Evolutionary conservation across 106 monocot genomes (phyloP).

Genomic region (Vanilla planifolia): DNA sequence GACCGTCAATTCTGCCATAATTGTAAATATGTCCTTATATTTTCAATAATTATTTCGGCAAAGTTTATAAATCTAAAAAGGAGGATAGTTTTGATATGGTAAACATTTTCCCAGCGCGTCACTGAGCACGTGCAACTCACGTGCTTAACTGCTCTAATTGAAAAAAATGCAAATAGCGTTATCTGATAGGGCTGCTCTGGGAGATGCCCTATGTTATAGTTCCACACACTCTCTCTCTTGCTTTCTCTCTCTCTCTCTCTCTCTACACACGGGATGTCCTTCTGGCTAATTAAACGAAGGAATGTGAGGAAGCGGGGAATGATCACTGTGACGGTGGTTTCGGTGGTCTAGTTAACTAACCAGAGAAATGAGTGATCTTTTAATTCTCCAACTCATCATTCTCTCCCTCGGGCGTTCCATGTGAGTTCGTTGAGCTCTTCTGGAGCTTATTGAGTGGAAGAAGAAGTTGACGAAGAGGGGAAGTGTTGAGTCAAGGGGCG

Average conservation of each 20-base stretch:
- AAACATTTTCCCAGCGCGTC: no score
- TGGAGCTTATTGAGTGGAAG: background rate
- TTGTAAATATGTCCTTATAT: no score
- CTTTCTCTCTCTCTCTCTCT: background rate
- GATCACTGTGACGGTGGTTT: background rate
- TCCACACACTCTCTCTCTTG: background rate
- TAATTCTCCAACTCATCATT: background rate
- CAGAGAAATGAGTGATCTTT: background rate
- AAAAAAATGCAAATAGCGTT: no score
- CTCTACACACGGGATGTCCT: background rate
- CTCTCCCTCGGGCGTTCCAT: background rate
- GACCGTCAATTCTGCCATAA: no score
- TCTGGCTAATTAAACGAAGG: background rate
- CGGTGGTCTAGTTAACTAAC: background rate
- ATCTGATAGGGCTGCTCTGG: no score
- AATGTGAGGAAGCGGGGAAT: background rate
- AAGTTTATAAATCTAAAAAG: no score
- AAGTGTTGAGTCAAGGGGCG: no score
- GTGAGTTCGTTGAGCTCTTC: background rate
- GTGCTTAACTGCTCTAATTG: no score
- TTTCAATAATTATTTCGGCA: no score
- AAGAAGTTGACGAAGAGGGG: background rate
- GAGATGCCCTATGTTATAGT: no score
- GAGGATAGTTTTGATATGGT: no score
- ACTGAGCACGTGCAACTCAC: no score